A percentile compares a stretch with the other conserved stretches of the same genome.
phyloP scores from a whole-genome alignment of 2,329 filamentous ascomycete species.

The Cordyceps cateniannulata region DNA sequence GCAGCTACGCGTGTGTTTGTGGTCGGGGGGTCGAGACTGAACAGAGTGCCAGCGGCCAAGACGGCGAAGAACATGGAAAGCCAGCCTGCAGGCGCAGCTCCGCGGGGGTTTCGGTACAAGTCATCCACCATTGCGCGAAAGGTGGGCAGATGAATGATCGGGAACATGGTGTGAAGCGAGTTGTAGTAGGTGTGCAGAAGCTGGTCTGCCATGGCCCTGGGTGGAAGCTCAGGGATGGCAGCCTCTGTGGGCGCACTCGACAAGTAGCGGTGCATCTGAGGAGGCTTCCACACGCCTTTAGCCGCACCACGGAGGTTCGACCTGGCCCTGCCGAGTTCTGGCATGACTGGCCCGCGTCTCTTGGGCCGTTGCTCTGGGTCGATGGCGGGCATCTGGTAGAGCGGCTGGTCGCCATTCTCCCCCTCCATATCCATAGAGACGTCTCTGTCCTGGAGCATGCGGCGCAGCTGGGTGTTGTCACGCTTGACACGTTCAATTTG shows the following conservation, averaged over 20 bases:
- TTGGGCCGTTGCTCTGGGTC: conserved; percentile 59
- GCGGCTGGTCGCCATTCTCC: conserved; percentile 41
- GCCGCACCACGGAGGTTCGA: conserved; percentile 67
- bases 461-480: conserved; percentile 69
- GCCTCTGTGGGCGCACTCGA: conserved; percentile 43
- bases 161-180: conserved; percentile 72
- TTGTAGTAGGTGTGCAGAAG: conserved; percentile 70
- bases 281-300: conserved; percentile 73
- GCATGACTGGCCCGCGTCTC: conserved; percentile 52
- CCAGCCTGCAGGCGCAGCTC: conserved; percentile 60
- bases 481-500: conserved; percentile 75
- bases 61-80: conserved; percentile 76
- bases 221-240: conserved; percentile 60
- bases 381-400: conserved; percentile 56
- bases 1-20: conserved; percentile 49
- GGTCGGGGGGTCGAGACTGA: conserved; percentile 48
- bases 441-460: conserved; percentile 50
- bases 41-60: conserved; percentile 75
- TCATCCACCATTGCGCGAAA: conserved; percentile 72
- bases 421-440: conserved; percentile 44
- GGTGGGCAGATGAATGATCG: conserved; percentile 81
- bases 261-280: conserved; percentile 57
- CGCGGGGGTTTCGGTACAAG: conserved; percentile 63
- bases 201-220: conserved; percentile 62
- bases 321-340: conserved; percentile 66